Conservation (phyloP, 495 filamentous ascomycete genomes). For the Delitschia confertaspora region DNA sequence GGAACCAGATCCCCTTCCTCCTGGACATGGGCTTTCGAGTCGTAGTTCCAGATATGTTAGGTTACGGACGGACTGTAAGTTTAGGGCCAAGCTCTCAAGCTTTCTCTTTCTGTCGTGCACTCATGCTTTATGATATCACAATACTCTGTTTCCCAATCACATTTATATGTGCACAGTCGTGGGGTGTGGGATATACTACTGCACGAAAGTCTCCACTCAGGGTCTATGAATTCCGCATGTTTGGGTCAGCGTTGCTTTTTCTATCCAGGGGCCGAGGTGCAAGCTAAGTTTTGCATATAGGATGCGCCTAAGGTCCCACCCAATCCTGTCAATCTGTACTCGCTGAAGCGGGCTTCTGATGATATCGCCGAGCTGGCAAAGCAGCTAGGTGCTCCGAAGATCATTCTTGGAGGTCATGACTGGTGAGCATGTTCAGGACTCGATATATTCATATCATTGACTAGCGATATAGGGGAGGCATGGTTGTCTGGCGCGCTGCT, state of each 20-base stretch:
- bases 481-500: conserved; percentile 52
- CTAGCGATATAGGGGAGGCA: conserved; percentile 42
- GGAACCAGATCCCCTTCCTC: conserved; percentile 75
- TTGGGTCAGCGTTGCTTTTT: too few relatives aligned
- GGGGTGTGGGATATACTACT: too few relatives aligned
- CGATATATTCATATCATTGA: conserved; percentile 6
- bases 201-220: too few relatives aligned
- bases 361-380: conserved; percentile 59
- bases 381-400: conserved; percentile 47
- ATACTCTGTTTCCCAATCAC: neutral
- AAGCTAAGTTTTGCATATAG: conserved; percentile 32
- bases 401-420: conserved; percentile 78
- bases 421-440: conserved; percentile 51
- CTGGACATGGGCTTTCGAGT: conserved; percentile 58
- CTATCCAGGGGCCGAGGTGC: too few relatives aligned
- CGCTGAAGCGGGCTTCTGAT: conserved; percentile 57
- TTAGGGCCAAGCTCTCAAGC: neutral
- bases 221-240: too few relatives aligned
- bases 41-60: conserved; percentile 70
- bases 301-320: conserved; percentile 51
- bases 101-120: neutral
- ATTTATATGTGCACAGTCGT: neutral
- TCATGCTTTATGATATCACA: conserved; percentile 16
- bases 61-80: conserved; percentile 65
- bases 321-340: conserved; percentile 47